These are phyloP conservation scores for Trypanosomatidae sp. DNA, from an alignment of 208 protist genomes.

Conservation along the genomic window DNA sequence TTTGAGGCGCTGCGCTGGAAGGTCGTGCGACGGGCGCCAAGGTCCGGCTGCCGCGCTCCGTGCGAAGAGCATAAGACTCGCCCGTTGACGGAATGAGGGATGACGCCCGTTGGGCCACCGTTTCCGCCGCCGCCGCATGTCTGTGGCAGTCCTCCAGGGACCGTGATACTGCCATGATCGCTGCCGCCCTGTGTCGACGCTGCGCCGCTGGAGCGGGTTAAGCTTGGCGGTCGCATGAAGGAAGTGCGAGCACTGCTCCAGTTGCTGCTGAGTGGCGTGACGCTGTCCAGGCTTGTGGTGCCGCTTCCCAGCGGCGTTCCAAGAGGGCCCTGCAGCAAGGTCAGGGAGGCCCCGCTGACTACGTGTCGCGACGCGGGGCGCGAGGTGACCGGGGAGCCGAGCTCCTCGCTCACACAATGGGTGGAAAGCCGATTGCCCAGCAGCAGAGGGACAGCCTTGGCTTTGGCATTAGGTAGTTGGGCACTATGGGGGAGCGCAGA, in stretches of 20 bases:
- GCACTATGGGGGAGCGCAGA: neutral
- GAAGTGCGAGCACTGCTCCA: slow-evolving; percentile 22
- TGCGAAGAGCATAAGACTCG: slow-evolving; percentile 13
- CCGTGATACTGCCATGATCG: neutral
- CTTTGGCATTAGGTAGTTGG: neutral
- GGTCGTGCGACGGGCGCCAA: slow-evolving; percentile 14
- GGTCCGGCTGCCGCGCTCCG: slow-evolving; percentile 11
- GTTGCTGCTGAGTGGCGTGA: slow-evolving; percentile 18
- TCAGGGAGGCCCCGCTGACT: neutral
- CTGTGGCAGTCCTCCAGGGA: neutral
- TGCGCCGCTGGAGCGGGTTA: neutral
- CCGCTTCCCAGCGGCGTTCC: slow-evolving; percentile 15
- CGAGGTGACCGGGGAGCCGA: slow-evolving; percentile 6
- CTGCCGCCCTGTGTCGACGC: neutral
- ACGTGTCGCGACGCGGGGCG: neutral
- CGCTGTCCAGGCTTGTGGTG: slow-evolving; percentile 16
- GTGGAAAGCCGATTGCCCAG: slow-evolving; percentile 14
- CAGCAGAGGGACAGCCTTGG: slow-evolving; percentile 9
- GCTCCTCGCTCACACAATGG: slow-evolving; percentile 1
- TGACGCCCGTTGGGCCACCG: neutral
- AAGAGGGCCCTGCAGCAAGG: slow-evolving; percentile 3
- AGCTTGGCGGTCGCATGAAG: slow-evolving; percentile 16
- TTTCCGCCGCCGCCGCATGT: neutral
- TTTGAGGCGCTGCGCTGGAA: slow-evolving; percentile 13
- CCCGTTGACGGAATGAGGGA: slow-evolving; percentile 8